These are phyloP conservation scores for Botrytis tulipae DNA, from an alignment of 2,329 filamentous ascomycete species.

Conservation along the genomic window DNA sequence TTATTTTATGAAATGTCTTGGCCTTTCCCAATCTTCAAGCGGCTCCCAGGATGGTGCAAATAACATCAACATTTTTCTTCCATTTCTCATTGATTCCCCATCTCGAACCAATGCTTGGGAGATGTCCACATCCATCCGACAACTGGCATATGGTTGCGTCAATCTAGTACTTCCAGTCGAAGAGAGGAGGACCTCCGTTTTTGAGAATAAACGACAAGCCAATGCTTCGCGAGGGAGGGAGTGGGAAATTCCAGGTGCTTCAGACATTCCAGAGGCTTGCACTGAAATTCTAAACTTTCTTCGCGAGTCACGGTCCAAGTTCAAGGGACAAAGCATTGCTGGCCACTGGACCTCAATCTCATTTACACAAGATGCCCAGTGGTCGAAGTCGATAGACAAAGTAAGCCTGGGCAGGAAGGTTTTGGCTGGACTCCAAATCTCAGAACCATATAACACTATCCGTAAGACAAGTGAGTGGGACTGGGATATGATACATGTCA, in stretches of 20 bases:
- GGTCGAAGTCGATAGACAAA: slow-evolving; percentile 32
- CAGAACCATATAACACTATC: background rate
- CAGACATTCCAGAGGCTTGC: slow-evolving; percentile 33
- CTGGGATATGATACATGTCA: slow-evolving; percentile 39
- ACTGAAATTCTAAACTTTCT: slow-evolving; percentile 25
- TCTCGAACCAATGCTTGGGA: slow-evolving; percentile 57
- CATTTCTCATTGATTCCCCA: slow-evolving; percentile 59
- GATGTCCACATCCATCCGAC: slow-evolving; percentile 49
- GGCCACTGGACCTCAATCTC: slow-evolving; percentile 34
- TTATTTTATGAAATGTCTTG: slow-evolving; percentile 27
- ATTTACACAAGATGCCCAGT: slow-evolving; percentile 36
- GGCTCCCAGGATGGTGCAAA: slow-evolving; percentile 8
- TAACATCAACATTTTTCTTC: slow-evolving; percentile 56
- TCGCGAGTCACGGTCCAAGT: slow-evolving; percentile 22
- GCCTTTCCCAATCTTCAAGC: slow-evolving; percentile 21
- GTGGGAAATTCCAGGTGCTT: slow-evolving; percentile 30
- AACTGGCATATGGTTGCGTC: slow-evolving; percentile 55
- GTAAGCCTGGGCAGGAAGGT: slow-evolving; percentile 20
- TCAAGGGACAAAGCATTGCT: slow-evolving; percentile 23
- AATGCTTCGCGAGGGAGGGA: slow-evolving; percentile 33
- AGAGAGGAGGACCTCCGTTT: slow-evolving; percentile 28
- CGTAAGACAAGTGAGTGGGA: slow-evolving; percentile 22
- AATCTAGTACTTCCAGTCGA: slow-evolving; percentile 39
- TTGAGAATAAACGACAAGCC: slow-evolving; percentile 36
- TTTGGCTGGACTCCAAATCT: background rate